Percentiles rank a stretch among this genome's conserved stretches.
Conservation (phyloP, 768 basidiomycete species). For the Termitomyces sp. region DNA sequence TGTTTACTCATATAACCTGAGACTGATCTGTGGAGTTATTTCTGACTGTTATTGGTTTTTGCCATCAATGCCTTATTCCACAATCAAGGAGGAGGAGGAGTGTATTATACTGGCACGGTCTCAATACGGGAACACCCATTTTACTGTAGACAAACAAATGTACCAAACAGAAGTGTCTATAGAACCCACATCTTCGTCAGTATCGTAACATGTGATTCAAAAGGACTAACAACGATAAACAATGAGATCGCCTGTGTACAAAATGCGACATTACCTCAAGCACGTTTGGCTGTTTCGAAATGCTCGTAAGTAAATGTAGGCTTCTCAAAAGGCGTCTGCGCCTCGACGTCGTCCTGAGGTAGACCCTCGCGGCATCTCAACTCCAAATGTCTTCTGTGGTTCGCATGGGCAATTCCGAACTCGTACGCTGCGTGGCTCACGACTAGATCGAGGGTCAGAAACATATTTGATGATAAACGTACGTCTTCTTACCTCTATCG, state of each 20-base stretch:
- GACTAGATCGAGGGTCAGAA: conserved; percentile 8
- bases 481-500: conserved; percentile 43
- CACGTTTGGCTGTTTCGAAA: conserved; percentile 1
- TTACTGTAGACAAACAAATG: too few relatives aligned
- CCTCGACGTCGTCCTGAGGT: not conserved
- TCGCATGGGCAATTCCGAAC: conserved; percentile 6
- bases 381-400: conserved; percentile 11
- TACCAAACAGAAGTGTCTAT: too few relatives aligned
- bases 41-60: not conserved
- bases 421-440: conserved; percentile 12
- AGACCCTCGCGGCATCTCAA: not conserved
- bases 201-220: not conserved
- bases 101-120: too few relatives aligned
- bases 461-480: not conserved
- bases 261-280: not conserved
- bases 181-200: not conserved
- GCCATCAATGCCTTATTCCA: not conserved
- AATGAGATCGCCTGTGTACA: not conserved
- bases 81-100: too few relatives aligned
- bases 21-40: not conserved
- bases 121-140: too few relatives aligned
- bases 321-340: conserved; percentile 4
- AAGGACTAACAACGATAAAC: not conserved
- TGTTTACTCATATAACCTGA: not conserved
- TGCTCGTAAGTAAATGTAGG: conserved; percentile 4